Base-by-base conservation (phyloP, 2,329 filamentous ascomycete genomes). In the Xylariaceae sp. region DNA sequence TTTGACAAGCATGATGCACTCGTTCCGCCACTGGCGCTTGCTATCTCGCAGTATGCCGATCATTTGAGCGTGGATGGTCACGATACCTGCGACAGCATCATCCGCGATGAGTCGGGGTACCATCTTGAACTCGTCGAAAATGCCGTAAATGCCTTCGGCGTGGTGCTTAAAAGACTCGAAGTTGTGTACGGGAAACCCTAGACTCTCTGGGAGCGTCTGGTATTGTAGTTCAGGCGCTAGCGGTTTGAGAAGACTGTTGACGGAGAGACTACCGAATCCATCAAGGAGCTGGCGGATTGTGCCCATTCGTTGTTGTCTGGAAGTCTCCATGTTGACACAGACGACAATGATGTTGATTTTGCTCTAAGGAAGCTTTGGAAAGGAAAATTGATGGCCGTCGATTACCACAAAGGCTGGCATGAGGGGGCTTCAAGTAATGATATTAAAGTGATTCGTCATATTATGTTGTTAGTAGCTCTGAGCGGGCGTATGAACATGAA, bases 51-150 rank as follows among this genome's bases (percentile, higher is more conserved):
- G 51, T 1, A 53, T 52, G 7, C 68, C 68, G 18, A 61, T 52
- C 71, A 75, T 75, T 13, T 59, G 58, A 0, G 69, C 69, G 47
- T 70, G 64, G 19, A 75, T 66, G 14, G 72, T 65, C 5, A 75
- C 69, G 5, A 67, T 64, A 33, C 68, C 67, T 10, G 63, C 63
- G 2, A 52, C 58, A 13, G 55, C 56, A 41, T 71, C 69, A 33
- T 71, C 67, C 48, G 64, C 63, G 18, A 72, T 62, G 2, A 58
- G 55, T 45, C 66, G 63, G 0, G 73, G 71, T 5, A 67, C 55
- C 69, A 77, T 73, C 9, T 60, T 55, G 55, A 77, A 76, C 9
- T 59, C 56, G 31, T 66, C 62, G 57, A 77, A 77, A 13, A 75
- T 53, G 6, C 64, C 67, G 54, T 75, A 75, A 31, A 76, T 70